phyloP scores from a whole-genome alignment of 1,284 basidiomycete species.

The Abortiporus biennis region DNA sequence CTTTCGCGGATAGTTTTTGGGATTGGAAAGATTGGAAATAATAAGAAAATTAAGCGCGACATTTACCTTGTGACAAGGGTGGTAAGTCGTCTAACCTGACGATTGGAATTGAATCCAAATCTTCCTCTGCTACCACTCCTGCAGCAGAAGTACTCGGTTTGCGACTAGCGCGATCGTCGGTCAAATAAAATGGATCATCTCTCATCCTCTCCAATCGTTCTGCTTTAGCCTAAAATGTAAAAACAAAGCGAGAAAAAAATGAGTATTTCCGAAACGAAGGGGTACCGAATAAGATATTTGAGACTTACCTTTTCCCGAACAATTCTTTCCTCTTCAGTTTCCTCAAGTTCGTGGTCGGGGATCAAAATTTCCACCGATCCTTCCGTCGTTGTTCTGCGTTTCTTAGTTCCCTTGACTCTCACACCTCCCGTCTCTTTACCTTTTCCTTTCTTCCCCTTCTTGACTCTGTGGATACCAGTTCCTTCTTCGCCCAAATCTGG shows the following conservation, averaged over 20 bases:
- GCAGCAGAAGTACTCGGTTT: conserved; percentile 29
- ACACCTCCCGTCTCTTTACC: conserved; percentile 26
- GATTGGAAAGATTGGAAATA: background rate
- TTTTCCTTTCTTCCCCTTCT: conserved; percentile 44
- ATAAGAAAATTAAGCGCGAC: background rate
- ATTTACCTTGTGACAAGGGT: conserved; percentile 36
- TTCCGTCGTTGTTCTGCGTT: conserved; percentile 41
- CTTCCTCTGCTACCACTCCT: too few relatives aligned
- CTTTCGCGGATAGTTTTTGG: background rate
- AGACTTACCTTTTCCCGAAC: conserved; percentile 54
- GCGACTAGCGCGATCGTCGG: conserved; percentile 45
- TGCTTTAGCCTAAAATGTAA: conserved; percentile 53
- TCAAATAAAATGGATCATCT: conserved; percentile 87
- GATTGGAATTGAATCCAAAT: conserved; percentile 83
- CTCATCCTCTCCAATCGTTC: conserved; percentile 68
- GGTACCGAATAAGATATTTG: too few relatives aligned
- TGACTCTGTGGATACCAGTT: conserved; percentile 24
- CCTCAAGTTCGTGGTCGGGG: conserved; percentile 28
- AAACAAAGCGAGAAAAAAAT: background rate
- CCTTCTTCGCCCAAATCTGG: conserved; percentile 26
- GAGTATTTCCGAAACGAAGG: background rate
- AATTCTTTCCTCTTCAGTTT: conserved; percentile 50
- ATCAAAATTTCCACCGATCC: conserved; percentile 28
- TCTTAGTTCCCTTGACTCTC: conserved; percentile 24
- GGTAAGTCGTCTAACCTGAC: conserved; percentile 73